Evolutionary conservation across 106 monocot species (phyloP).

Genomic region (Allium fistulosum): DNA sequence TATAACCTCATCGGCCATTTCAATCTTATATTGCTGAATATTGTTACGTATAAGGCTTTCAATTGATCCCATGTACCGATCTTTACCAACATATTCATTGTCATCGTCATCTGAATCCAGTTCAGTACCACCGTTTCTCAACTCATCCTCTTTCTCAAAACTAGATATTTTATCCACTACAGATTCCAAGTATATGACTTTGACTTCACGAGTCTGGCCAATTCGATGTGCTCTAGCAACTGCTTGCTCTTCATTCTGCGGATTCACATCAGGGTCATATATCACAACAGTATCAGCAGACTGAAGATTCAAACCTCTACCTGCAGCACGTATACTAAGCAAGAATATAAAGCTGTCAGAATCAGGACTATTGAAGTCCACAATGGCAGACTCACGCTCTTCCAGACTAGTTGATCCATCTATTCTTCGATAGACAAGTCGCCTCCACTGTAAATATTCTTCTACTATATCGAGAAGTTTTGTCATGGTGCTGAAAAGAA

Average conservation of each 20-base stretch:
- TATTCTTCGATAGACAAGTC: slow-evolving; percentile 76
- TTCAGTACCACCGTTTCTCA: slow-evolving; percentile 62
- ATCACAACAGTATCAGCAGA: slow-evolving; percentile 96
- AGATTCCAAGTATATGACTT: slow-evolving; percentile 96
- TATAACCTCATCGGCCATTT: slow-evolving; percentile 99
- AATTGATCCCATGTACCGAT: slow-evolving; percentile 88
- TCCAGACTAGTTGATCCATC: slow-evolving; percentile 95
- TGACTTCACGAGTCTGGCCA: slow-evolving; percentile 89
- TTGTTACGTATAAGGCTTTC: slow-evolving; percentile 96
- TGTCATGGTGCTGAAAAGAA: slow-evolving; percentile 98
- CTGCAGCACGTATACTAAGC: slow-evolving; percentile 98
- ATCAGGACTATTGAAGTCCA: slow-evolving; percentile 75
- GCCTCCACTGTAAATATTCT: slow-evolving; percentile 91
- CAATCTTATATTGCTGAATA: slow-evolving; percentile 97
- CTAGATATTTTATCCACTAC: slow-evolving; percentile 93
- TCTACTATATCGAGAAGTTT: slow-evolving; percentile 95
- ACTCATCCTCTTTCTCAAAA: slow-evolving; percentile 91
- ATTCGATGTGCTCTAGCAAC: slow-evolving; percentile 98
- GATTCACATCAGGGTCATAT: slow-evolving; percentile 98
- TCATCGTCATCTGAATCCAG: slow-evolving; percentile 72
- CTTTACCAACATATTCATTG: slow-evolving; percentile 57
- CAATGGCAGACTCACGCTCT: slow-evolving; percentile 91
- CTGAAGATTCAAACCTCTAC: slow-evolving; percentile 95
- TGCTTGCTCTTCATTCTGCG: slow-evolving; percentile 99
- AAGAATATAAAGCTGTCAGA: slow-evolving; percentile 94